phyloP scores from a whole-genome alignment of 2,329 filamentous ascomycete species.

The Paecilomyces sp. region DNA sequence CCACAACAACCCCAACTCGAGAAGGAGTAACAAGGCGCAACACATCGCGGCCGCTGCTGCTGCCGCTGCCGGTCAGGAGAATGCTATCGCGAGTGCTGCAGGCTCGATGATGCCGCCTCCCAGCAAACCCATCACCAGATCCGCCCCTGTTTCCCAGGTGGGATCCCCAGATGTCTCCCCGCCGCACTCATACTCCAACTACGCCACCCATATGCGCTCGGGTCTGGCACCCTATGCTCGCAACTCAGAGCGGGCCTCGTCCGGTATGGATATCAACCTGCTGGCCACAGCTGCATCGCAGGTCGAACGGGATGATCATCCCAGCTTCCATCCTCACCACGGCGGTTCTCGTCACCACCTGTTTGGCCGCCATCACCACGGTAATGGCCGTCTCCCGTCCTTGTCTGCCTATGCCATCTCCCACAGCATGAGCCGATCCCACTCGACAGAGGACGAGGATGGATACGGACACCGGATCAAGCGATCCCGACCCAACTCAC shows the following conservation, averaged over 20 bases:
- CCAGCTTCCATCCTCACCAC: conserved; percentile 25
- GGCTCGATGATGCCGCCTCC: conserved; percentile 72
- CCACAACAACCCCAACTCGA: conserved; percentile 97
- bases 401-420: conserved; percentile 67
- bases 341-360: conserved; percentile 41
- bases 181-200: conserved; percentile 71
- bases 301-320: conserved; percentile 55
- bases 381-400: conserved; percentile 59
- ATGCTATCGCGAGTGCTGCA: conserved; percentile 33
- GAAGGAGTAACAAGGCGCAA: conserved; percentile 80
- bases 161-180: conserved; percentile 95
- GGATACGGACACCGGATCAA: conserved; percentile 71
- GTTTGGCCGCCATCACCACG: conserved; percentile 33
- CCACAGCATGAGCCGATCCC: conserved; percentile 84
- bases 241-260: conserved; percentile 40
- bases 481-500: conserved; percentile 86
- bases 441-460: conserved; percentile 70
- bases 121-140: conserved; percentile 73
- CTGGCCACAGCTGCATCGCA: conserved; percentile 63
- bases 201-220: conserved; percentile 51
- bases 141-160: conserved; percentile 77
- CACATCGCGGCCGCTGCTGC: conserved; percentile 53
- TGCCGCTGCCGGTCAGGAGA: conserved; percentile 47
- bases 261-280: conserved; percentile 57
- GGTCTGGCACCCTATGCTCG: conserved; percentile 51